Evolutionary conservation across 2,329 filamentous ascomycete species (phyloP).

Genomic region (Aspergillus pseudotamarii): DNA sequence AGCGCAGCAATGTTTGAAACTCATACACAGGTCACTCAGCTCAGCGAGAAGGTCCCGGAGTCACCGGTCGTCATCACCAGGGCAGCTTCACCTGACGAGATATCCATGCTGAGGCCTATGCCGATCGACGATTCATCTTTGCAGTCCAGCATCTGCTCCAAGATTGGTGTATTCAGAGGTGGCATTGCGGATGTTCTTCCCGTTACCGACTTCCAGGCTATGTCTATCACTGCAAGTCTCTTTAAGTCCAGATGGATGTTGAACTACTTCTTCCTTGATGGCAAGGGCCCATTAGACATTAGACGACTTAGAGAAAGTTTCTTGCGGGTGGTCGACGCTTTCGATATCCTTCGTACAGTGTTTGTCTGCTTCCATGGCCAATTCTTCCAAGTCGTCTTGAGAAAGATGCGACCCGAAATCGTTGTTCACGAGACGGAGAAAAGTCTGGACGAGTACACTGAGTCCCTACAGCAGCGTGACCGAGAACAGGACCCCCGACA

Average conservation of each 20-base stretch:
- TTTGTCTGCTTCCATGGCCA: constrained; percentile 58
- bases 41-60: constrained; percentile 13
- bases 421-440: constrained; percentile 57
- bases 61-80: constrained; percentile 2
- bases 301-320: constrained; percentile 49
- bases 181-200: constrained; percentile 61
- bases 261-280: constrained; percentile 63
- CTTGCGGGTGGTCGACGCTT: constrained; percentile 57
- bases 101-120: constrained; percentile 28
- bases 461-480: constrained; percentile 59
- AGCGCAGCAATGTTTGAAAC: constrained; percentile 19
- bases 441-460: constrained; percentile 55
- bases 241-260: constrained; percentile 45
- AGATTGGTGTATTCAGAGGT: constrained; percentile 55
- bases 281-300: constrained; percentile 47
- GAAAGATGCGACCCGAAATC: constrained; percentile 56
- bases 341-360: constrained; percentile 68
- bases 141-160: constrained; percentile 52
- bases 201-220: constrained; percentile 52
- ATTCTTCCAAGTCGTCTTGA: constrained; percentile 62
- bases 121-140: constrained; percentile 44
- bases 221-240: constrained; percentile 39
- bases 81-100: constrained; percentile 18
- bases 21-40: constrained; percentile 20
- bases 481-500: constrained; percentile 58